A percentile compares a stretch with the other conserved stretches of the same genome.
Evolutionary conservation across 257 asterid species (phyloP).

Genomic region (Solanum gandarillasii): DNA sequence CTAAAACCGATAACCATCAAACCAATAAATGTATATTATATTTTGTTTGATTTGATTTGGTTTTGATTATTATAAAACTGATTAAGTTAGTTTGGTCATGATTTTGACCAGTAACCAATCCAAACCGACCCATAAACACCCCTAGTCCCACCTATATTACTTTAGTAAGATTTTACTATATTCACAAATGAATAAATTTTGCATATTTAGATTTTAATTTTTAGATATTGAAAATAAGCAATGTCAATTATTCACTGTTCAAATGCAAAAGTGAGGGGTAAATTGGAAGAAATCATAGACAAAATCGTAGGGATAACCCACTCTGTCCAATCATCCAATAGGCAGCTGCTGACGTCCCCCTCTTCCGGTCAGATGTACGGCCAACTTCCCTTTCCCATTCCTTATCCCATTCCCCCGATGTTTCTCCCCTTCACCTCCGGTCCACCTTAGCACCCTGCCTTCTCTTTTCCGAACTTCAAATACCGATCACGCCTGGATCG

Average conservation of each 20-base stretch:
- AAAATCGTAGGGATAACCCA: slow-evolving; percentile 1
- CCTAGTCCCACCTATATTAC: no score
- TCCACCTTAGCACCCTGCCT: not conserved
- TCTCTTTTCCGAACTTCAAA: not conserved
- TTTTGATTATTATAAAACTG: no score
- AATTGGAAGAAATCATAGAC: slow-evolving; percentile 1
- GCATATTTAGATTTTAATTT: not conserved
- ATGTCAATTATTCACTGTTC: not conserved
- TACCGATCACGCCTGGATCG: not conserved
- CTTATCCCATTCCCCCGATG: not conserved
- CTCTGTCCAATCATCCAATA: slow-evolving; percentile 14
- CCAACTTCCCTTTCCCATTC: not conserved
- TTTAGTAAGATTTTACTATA: no score
- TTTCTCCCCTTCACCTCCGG: not conserved
- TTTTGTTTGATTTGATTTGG: no score
- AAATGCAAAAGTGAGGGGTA: not conserved
- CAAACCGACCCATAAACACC: no score
- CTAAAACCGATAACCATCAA: no score
- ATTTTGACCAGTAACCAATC: no score
- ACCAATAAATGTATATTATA: no score
- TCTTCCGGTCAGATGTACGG: slow-evolving; percentile 20
- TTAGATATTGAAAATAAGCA: no score
- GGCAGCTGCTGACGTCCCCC: slow-evolving; percentile 12
- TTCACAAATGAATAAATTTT: not conserved
- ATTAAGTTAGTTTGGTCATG: no score